Conservation (phyloP, 2,329 filamentous ascomycete species). For the Oidium heveae region DNA sequence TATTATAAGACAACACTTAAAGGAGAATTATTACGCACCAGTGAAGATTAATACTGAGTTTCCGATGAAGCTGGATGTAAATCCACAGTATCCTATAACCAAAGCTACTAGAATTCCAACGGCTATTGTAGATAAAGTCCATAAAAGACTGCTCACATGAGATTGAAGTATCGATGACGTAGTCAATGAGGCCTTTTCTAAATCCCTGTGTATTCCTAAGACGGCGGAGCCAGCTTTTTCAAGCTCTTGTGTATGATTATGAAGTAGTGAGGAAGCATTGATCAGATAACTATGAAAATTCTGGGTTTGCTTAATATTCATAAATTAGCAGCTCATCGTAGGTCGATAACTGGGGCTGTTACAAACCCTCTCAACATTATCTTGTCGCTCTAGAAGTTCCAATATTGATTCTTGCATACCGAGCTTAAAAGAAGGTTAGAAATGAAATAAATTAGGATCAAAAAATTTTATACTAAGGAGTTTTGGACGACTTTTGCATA, state of each 20-base stretch:
- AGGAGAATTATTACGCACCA: not conserved
- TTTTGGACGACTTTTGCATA: slow-evolving; percentile 4
- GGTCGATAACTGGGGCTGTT: too few relatives aligned
- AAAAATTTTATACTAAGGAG: not conserved
- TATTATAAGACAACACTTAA: not conserved
- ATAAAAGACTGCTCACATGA: slow-evolving; percentile 2
- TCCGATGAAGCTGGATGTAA: slow-evolving; percentile 6
- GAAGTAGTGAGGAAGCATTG: slow-evolving; percentile 9
- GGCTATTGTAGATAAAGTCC: slow-evolving; percentile 6
- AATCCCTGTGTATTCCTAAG: slow-evolving; percentile 7
- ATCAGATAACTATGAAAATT: slow-evolving; percentile 4
- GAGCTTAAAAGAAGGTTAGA: not conserved
- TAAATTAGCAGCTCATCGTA: not conserved
- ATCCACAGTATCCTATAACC: slow-evolving; percentile 8
- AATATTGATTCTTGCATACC: slow-evolving; percentile 4
- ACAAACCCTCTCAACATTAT: slow-evolving; percentile 8
- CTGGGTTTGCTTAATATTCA: slow-evolving; percentile 6
- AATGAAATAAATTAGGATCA: slow-evolving; percentile 4
- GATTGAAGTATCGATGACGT: slow-evolving; percentile 5
- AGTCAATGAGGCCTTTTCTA: slow-evolving; percentile 7
- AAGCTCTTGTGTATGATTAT: slow-evolving; percentile 8
- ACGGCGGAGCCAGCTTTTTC: slow-evolving; percentile 7
- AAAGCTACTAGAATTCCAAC: slow-evolving; percentile 4
- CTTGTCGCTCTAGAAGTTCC: slow-evolving; percentile 7
- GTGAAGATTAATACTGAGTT: slow-evolving; percentile 4